Evolutionary conservation across 2,329 filamentous ascomycete genomes (phyloP), one percentile per base, ranked within the genome.

Genomic region (Trichoderma harzianum): DNA sequence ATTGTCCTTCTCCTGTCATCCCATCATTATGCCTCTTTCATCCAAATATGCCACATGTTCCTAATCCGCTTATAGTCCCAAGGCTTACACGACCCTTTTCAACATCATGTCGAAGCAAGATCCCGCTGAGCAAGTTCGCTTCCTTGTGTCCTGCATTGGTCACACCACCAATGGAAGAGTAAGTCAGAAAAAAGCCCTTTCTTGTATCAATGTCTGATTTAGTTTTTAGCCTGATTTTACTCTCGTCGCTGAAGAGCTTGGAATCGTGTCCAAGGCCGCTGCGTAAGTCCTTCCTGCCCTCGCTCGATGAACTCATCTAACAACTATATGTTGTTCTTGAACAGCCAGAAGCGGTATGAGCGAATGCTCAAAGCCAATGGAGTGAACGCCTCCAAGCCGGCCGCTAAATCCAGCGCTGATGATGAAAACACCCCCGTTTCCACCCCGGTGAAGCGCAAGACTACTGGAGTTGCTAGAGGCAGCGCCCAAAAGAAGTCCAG

Each of bases 291-390:
- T 3, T n/a, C 14, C 28, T 26, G 3, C 21, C 64, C 24, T 21
- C 16, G 6, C 11, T 12, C 43, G 2, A 6, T 6, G 10, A 24
- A 18, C 60, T 6, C 39, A 39, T 36, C 47, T 51, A 26, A 66
- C 18, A 3, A 21, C 12, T 5, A 1, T 18, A 10, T 14, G 3
- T 55, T 30, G 11, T 26, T 57, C 43, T 36, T 36, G 21, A 71
- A 73, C 76, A 92, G 91, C 1, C 87, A 89, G 74, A 92, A 92
- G 80, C 84, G 90, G 75, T 92, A 91, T 76, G 89, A 91, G 79
- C 87, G 90, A 36, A 85, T 93, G 77, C 83, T 91, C 81, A 90
- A 90, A 78, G 81, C 86, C 10, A 83, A 90, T 74, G 85, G 84
- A 30, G 86, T 90, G 63, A 75, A 32, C 16, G 71, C 72, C 53